phyloP scores from a whole-genome alignment of 345 rosid genomes.

The Raphanus raphanistrum region DNA sequence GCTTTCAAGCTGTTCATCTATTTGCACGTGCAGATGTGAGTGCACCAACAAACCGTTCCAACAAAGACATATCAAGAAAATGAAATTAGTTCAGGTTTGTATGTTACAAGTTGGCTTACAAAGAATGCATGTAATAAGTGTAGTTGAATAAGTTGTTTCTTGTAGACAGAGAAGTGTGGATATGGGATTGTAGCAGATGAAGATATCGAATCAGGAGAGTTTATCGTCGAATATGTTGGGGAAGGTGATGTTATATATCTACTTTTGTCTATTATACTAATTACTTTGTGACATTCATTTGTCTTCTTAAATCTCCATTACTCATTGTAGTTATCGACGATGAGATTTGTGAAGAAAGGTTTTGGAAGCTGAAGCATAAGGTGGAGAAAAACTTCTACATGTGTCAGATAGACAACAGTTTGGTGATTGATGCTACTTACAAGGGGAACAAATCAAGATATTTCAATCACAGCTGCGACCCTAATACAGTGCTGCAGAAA shows the following conservation, averaged over 20 bases:
- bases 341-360: constrained; percentile 93
- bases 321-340: constrained; percentile 79
- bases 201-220: constrained; percentile 83
- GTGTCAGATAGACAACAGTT: constrained; percentile 85
- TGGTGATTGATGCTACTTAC: constrained; percentile 97
- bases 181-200: constrained; percentile 87
- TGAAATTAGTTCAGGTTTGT: constrained; percentile 81
- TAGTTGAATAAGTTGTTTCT: constrained; percentile 32
- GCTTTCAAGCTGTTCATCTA: constrained; percentile 88
- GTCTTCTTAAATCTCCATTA: neutral
- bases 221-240: constrained; percentile 92
- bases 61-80: constrained; percentile 74
- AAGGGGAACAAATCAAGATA: constrained; percentile 98
- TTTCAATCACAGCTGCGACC: constrained; percentile 91
- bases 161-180: constrained; percentile 98
- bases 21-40: constrained; percentile 71
- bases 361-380: constrained; percentile 77
- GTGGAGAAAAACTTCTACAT: constrained; percentile 92
- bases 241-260: constrained; percentile 62
- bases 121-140: neutral
- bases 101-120: neutral
- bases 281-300: neutral
- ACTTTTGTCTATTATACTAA: neutral
- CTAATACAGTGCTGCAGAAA: constrained; percentile 97
- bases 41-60: constrained; percentile 94